Evolutionary conservation across 2,329 filamentous ascomycete species (phyloP).

Genomic region (Alternaria sp.): DNA sequence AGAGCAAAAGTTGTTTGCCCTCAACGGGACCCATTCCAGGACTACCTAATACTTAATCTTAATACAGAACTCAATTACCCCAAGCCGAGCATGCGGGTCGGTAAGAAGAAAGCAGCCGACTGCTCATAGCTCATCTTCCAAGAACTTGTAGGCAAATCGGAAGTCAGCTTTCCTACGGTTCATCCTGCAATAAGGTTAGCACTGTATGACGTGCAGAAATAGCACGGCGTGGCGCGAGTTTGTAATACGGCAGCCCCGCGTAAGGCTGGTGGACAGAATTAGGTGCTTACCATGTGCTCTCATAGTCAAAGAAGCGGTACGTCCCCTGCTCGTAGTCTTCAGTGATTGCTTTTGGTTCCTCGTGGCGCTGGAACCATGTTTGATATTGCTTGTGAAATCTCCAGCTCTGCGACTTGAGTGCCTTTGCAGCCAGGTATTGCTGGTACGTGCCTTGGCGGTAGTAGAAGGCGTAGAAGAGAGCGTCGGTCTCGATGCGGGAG

Average conservation of each 20-base stretch:
- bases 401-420: slow-evolving; percentile 98
- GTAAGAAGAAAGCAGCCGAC: background rate
- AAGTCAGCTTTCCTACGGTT: slow-evolving; percentile 97
- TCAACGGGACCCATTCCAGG: slow-evolving; percentile 29
- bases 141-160: slow-evolving; percentile 97
- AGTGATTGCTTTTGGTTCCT: slow-evolving; percentile 97
- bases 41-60: slow-evolving; percentile 46
- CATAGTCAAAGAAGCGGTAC: slow-evolving; percentile 99
- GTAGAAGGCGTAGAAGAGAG: slow-evolving; percentile 98
- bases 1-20: slow-evolving; percentile 30
- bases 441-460: slow-evolving; percentile 97
- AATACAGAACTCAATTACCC: slow-evolving; percentile 35
- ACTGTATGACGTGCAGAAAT: slow-evolving; percentile 16
- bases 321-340: slow-evolving; percentile 99
- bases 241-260: slow-evolving; percentile 3
- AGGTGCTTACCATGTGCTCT: slow-evolving; percentile 84
- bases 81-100: slow-evolving; percentile 10
- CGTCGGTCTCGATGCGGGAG: slow-evolving; percentile 89
- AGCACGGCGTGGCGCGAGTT: slow-evolving; percentile 6
- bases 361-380: slow-evolving; percentile 98
- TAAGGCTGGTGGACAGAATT: slow-evolving; percentile 8
- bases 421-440: slow-evolving; percentile 93
- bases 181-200: slow-evolving; percentile 73
- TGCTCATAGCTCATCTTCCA: slow-evolving; percentile 83
- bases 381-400: slow-evolving; percentile 98